Conservation (phyloP, 164 flowering plant species). For the Paratinospora sagittata region DNA sequence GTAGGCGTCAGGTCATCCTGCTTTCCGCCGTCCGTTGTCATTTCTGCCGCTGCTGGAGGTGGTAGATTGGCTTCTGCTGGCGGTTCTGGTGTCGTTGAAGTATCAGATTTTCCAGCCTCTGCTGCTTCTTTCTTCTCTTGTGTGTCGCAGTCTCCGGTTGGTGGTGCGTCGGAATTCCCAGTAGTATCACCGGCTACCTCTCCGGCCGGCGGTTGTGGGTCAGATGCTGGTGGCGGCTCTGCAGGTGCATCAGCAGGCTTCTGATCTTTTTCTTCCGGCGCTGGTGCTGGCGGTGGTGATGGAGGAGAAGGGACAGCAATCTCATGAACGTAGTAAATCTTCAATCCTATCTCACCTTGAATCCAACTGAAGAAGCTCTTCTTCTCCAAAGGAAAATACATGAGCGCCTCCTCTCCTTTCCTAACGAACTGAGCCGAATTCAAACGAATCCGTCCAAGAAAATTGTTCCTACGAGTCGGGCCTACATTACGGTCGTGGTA, state of each 20-base stretch:
- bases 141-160: slow-evolving; percentile 5
- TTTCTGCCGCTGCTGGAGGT: too few species aligned
- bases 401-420: slow-evolving; percentile 85
- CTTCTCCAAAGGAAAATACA: slow-evolving; percentile 64
- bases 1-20: too few species aligned
- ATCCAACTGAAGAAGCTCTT: slow-evolving; percentile 55
- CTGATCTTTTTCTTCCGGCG: too few species aligned
- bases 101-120: too few species aligned
- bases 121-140: slow-evolving; percentile 4
- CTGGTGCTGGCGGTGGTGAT: slow-evolving; percentile 22
- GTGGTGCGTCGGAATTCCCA: neutral
- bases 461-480: too few species aligned
- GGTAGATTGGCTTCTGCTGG: neutral
- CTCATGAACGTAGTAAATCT: too few species aligned
- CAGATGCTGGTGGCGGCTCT: neutral
- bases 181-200: neutral
- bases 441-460: too few species aligned
- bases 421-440: too few species aligned
- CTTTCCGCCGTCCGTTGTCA: too few species aligned
- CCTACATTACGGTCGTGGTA: too few species aligned
- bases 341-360: slow-evolving; percentile 77
- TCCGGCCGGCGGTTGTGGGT: slow-evolving; percentile 4
- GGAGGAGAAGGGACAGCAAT: slow-evolving; percentile 36
- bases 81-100: too few species aligned
- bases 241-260: too few species aligned